Percentiles rank a stretch among this genome's conserved stretches.
Evolutionary conservation across 495 filamentous ascomycete genomes (phyloP).

Genomic region (Talaromyces adpressus): DNA sequence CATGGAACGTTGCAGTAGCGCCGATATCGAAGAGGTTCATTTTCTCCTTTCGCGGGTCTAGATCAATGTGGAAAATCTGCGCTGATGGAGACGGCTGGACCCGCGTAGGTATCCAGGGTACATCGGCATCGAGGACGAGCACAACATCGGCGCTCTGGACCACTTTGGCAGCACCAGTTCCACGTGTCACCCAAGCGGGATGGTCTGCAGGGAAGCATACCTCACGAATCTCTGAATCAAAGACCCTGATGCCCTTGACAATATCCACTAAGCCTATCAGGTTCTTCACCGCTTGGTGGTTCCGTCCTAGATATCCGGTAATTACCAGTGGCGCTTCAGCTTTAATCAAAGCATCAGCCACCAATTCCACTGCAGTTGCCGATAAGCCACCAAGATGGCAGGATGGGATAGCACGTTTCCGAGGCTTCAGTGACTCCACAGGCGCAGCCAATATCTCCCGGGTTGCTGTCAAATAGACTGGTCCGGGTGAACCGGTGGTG

Average conservation of each 20-base stretch:
- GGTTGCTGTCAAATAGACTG: slow-evolving; percentile 24
- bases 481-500: slow-evolving; percentile 19
- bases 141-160: slow-evolving; percentile 18
- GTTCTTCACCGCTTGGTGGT: slow-evolving; percentile 16
- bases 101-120: slow-evolving; percentile 22
- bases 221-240: slow-evolving; percentile 17
- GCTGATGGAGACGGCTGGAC: slow-evolving; percentile 15
- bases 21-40: slow-evolving; percentile 19
- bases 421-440: slow-evolving; percentile 8
- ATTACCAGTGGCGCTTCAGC: slow-evolving; percentile 19
- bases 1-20: slow-evolving; percentile 12
- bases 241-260: slow-evolving; percentile 15
- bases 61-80: slow-evolving; percentile 21
- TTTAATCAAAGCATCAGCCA: slow-evolving; percentile 13
- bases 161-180: slow-evolving; percentile 15
- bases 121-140: slow-evolving; percentile 22
- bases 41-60: slow-evolving; percentile 21
- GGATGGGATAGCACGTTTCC: slow-evolving; percentile 11
- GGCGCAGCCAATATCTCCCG: slow-evolving; percentile 21
- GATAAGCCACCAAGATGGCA: slow-evolving; percentile 13
- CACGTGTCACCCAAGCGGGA: slow-evolving; percentile 14
- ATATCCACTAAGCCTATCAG: slow-evolving; percentile 16
- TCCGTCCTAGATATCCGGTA: slow-evolving; percentile 20
- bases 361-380: slow-evolving; percentile 11
- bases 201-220: slow-evolving; percentile 19